phyloP scores from a whole-genome alignment of 2,329 filamentous ascomycete genomes.

The Zasmidium citrigriseum region DNA sequence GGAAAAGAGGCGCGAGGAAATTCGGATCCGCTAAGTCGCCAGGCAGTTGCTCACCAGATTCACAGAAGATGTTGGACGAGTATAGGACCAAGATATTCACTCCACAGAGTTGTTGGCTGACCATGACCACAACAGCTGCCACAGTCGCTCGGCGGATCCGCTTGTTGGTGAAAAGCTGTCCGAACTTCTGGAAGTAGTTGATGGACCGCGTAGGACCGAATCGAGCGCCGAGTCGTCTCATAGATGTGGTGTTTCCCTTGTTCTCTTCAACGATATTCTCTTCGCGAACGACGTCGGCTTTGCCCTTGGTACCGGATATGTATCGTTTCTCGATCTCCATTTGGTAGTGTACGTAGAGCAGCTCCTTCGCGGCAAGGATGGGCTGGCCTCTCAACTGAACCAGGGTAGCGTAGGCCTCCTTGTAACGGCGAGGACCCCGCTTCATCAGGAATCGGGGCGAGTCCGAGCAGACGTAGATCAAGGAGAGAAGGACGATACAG shows the following conservation, averaged over 20 bases:
- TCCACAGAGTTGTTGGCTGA: constrained; percentile 32
- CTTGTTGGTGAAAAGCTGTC: constrained; percentile 29
- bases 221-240: not conserved
- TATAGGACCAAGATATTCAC: constrained; percentile 31
- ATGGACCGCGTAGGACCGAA: constrained; percentile 6
- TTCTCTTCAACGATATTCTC: not conserved
- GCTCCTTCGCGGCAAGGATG: constrained; percentile 33
- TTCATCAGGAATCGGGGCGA: constrained; percentile 35
- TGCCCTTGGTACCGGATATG: constrained; percentile 7
- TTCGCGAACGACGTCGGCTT: constrained; percentile 8
- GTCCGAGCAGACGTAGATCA: constrained; percentile 32
- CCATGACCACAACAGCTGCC: constrained; percentile 28
- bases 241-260: not conserved
- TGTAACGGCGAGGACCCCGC: constrained; percentile 20
- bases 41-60: constrained; percentile 7
- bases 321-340: constrained; percentile 28
- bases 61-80: constrained; percentile 28
- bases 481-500: constrained; percentile 27
- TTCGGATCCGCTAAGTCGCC: constrained; percentile 7
- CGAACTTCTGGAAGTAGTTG: constrained; percentile 27
- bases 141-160: constrained; percentile 29
- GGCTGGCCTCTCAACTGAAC: constrained; percentile 24
- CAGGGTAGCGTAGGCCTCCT: constrained; percentile 28
- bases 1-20: constrained; percentile 24
- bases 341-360: constrained; percentile 32